Evolutionary conservation across 2,329 filamentous ascomycete genomes (phyloP).

Genomic region (Lithohypha guttulata): DNA sequence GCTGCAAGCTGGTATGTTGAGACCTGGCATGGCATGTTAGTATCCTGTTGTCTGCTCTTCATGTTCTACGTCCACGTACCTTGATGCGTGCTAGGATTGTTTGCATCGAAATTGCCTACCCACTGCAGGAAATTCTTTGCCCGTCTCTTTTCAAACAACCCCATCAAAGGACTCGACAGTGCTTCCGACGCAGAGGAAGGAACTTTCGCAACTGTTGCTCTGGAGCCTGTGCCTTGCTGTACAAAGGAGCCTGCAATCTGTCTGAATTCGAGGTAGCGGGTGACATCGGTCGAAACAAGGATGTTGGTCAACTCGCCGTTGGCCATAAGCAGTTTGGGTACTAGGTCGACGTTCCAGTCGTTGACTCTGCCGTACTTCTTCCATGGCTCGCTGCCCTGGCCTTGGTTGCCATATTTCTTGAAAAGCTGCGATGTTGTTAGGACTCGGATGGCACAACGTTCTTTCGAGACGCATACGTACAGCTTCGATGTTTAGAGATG

Average conservation of each 20-base stretch:
- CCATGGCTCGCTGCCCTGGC: conserved; percentile 77
- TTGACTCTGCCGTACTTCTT: conserved; percentile 93
- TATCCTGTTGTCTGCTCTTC: conserved; percentile 1
- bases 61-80: conserved; percentile 46
- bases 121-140: conserved; percentile 96
- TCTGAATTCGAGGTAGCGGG: conserved; percentile 81
- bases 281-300: conserved; percentile 88
- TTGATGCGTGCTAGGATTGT: conserved; percentile 78
- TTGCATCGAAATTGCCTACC: conserved; percentile 74
- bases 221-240: conserved; percentile 71
- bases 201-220: conserved; percentile 92
- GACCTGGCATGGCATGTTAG: conserved; percentile 42
- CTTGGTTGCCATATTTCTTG: conserved; percentile 86
- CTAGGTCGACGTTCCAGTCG: conserved; percentile 99
- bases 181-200: conserved; percentile 87
- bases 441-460: too few relatives aligned
- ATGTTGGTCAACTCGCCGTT: conserved; percentile 98
- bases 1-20: conserved; percentile 66
- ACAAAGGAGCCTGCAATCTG: conserved; percentile 94
- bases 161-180: conserved; percentile 86
- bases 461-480: conserved; percentile 47
- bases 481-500: conserved; percentile 91
- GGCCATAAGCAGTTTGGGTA: conserved; percentile 97
- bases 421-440: conserved; percentile 56
- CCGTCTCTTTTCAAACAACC: conserved; percentile 91